Conservation (phyloP, 2,329 filamentous ascomycete species). For the Orbilia oligospora region DNA sequence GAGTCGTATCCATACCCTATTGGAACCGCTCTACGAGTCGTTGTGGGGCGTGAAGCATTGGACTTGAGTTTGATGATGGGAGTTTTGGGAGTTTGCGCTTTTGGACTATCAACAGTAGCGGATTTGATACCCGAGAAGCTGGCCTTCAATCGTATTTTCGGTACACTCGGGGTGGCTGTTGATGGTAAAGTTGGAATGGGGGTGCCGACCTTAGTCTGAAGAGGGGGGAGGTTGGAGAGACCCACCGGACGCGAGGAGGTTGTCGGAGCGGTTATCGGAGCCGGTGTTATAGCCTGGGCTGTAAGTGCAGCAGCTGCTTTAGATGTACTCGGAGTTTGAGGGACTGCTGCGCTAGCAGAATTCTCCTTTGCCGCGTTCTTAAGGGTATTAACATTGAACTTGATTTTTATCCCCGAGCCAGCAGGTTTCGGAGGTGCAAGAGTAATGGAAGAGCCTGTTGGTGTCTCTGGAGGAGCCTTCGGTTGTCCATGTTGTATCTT, state of each 20-base stretch:
- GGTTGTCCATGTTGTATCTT: slow-evolving; percentile 23
- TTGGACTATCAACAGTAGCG: slow-evolving; percentile 45
- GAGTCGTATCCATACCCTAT: slow-evolving; percentile 95
- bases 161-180: slow-evolving; percentile 21
- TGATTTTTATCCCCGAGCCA: slow-evolving; percentile 56
- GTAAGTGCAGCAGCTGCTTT: slow-evolving; percentile 27
- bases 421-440: slow-evolving; percentile 35
- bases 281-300: slow-evolving; percentile 37
- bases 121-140: slow-evolving; percentile 23
- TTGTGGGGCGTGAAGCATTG: slow-evolving; percentile 72
- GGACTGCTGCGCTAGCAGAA: neutral
- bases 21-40: slow-evolving; percentile 72
- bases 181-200: neutral
- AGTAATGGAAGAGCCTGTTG: neutral
- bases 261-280: slow-evolving; percentile 31
- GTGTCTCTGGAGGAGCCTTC: slow-evolving; percentile 1
- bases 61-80: slow-evolving; percentile 74
- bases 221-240: slow-evolving; percentile 44
- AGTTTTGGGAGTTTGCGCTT: slow-evolving; percentile 63
- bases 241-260: slow-evolving; percentile 41
- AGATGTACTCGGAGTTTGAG: slow-evolving; percentile 37
- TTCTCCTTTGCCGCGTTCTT: slow-evolving; percentile 39
- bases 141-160: slow-evolving; percentile 50
- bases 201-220: slow-evolving; percentile 43
- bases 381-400: slow-evolving; percentile 47